Conservation (phyloP, 805 yeast species). For the Saturnispora sanitii region DNA sequence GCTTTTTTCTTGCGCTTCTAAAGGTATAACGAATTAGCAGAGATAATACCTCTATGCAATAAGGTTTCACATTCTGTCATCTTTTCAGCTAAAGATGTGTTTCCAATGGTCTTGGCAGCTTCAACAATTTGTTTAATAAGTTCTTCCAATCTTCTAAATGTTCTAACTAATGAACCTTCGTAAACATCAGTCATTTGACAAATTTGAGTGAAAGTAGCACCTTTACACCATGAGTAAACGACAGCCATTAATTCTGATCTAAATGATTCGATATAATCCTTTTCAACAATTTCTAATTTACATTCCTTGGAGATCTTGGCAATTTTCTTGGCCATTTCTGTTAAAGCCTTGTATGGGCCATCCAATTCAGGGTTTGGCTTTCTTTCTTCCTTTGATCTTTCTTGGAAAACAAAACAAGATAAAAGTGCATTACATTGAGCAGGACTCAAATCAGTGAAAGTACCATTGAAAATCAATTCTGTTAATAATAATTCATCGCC, state of each 20-base stretch:
- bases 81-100: slow-evolving; percentile 71
- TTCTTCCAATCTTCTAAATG: slow-evolving; percentile 91
- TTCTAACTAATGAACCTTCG: slow-evolving; percentile 91
- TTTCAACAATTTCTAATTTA: slow-evolving; percentile 81
- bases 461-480: slow-evolving; percentile 91
- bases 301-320: slow-evolving; percentile 87
- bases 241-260: slow-evolving; percentile 95
- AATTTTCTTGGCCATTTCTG: slow-evolving; percentile 82
- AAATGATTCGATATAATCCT: slow-evolving; percentile 86
- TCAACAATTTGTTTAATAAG: slow-evolving; percentile 78
- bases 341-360: slow-evolving; percentile 84
- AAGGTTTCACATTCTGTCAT: slow-evolving; percentile 79
- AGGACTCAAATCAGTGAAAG: slow-evolving; percentile 76
- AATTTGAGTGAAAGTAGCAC: slow-evolving; percentile 91
- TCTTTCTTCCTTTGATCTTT: slow-evolving; percentile 81
- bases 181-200: slow-evolving; percentile 98
- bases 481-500: slow-evolving; percentile 83
- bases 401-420: slow-evolving; percentile 96
- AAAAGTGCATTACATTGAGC: slow-evolving; percentile 88
- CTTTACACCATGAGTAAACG: slow-evolving; percentile 92
- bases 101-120: slow-evolving; percentile 94
- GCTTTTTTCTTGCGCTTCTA: slow-evolving; percentile 17
- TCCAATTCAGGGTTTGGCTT: slow-evolving; percentile 79
- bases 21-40: slow-evolving; percentile 88
- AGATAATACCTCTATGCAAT: slow-evolving; percentile 91